Percentiles rank a stretch among this genome's conserved stretches.
Evolutionary conservation across 2,329 filamentous ascomycete genomes (phyloP).

Genomic region (Hypoxylon sp.): DNA sequence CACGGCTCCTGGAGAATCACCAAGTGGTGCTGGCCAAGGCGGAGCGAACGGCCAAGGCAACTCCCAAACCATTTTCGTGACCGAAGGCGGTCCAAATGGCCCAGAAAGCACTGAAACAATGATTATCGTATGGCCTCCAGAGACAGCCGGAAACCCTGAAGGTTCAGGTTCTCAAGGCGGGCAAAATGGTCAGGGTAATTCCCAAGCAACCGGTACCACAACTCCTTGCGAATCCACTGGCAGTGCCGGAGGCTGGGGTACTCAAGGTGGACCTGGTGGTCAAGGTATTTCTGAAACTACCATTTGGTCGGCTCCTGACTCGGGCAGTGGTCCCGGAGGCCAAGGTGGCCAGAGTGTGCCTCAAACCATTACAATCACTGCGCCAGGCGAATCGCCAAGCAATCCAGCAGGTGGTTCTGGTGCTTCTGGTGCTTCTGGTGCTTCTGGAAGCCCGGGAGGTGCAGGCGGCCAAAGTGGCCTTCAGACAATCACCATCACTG

Average conservation of each 20-base stretch:
- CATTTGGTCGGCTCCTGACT: constrained; percentile 33
- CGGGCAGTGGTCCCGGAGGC: constrained; percentile 32
- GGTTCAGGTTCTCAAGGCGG: constrained; percentile 39
- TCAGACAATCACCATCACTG: constrained; percentile 39
- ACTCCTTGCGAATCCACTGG: constrained; percentile 41
- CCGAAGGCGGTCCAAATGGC: constrained; percentile 34
- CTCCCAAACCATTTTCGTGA: constrained; percentile 35
- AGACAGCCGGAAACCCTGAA: constrained; percentile 26
- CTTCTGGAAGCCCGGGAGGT: constrained; percentile 24
- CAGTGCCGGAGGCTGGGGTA: constrained; percentile 29
- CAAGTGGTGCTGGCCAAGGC: constrained; percentile 39
- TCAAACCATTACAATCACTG: constrained; percentile 42
- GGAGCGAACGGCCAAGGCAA: constrained; percentile 35
- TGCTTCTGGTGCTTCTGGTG: constrained; percentile 29
- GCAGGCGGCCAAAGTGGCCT: constrained; percentile 31
- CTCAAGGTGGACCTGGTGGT: constrained; percentile 39
- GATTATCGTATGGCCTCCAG: constrained; percentile 36
- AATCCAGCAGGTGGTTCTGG: constrained; percentile 34
- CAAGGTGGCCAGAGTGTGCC: constrained; percentile 40
- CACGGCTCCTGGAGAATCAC: constrained; percentile 45
- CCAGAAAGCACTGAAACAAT: constrained; percentile 37
- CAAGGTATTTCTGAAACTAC: constrained; percentile 39
- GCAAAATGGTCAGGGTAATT: constrained; percentile 27
- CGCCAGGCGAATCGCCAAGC: constrained; percentile 35
- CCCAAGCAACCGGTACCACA: constrained; percentile 25